Conservation (phyloP, 1,284 basidiomycete genomes). For the Phylloboletellus chloephorus region DNA sequence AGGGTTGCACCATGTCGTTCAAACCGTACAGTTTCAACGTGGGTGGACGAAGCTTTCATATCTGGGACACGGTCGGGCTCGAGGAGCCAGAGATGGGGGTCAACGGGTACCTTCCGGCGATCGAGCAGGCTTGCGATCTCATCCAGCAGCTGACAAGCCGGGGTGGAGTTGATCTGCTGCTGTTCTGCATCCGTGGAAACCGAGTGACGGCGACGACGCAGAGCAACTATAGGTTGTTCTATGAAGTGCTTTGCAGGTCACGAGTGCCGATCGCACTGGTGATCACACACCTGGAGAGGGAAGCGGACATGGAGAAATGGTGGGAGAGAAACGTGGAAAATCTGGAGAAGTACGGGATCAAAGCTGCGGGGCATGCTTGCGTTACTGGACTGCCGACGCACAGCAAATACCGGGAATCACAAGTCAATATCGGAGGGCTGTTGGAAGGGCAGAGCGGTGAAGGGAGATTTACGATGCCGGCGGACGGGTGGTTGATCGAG, state of each 20-base stretch:
- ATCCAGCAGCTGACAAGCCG: conserved; percentile 25
- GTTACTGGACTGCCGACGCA: conserved; percentile 29
- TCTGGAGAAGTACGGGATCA: conserved; percentile 25
- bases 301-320: conserved; percentile 29
- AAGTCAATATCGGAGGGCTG: conserved; percentile 14
- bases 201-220: conserved; percentile 31
- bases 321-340: conserved; percentile 25
- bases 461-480: conserved; percentile 26
- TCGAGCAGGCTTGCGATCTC: conserved; percentile 34
- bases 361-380: conserved; percentile 25
- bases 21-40: conserved; percentile 23
- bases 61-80: conserved; percentile 41
- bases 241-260: conserved; percentile 30
- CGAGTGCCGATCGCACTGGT: conserved; percentile 35
- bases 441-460: conserved; percentile 11
- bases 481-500: conserved; percentile 25
- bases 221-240: conserved; percentile 37
- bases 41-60: conserved; percentile 9
- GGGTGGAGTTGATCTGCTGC: conserved; percentile 35
- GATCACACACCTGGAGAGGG: conserved; percentile 37
- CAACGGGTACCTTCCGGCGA: conserved; percentile 28
- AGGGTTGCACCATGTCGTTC: conserved; percentile 29
- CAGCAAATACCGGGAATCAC: conserved; percentile 26
- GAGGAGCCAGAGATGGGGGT: conserved; percentile 30
- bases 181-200: conserved; percentile 36